A percentile compares a stretch with the other conserved stretches of the same genome.
phyloP scores from a whole-genome alignment of 495 filamentous ascomycete species.

The Neurospora sp. region DNA sequence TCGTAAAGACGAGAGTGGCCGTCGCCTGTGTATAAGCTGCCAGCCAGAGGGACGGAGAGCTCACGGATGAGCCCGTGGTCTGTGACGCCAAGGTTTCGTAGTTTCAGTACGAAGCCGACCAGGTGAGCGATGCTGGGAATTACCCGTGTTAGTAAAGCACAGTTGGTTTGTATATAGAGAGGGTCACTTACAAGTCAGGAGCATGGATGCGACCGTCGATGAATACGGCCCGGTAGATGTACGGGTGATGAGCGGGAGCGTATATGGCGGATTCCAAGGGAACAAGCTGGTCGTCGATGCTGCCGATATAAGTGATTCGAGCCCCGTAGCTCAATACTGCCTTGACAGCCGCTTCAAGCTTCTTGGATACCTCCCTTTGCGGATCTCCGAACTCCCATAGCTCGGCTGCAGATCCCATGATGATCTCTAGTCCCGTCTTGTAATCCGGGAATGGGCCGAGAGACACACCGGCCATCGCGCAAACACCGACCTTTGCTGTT shows the following conservation, averaged over 20 bases:
- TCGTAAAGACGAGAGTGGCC: constrained; percentile 92
- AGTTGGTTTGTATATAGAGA: not conserved
- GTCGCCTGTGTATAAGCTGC: constrained; percentile 83
- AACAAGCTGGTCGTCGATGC: constrained; percentile 94
- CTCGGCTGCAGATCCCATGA: constrained; percentile 82
- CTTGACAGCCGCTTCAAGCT: constrained; percentile 67
- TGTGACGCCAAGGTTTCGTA: constrained; percentile 82
- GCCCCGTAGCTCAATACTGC: constrained; percentile 65
- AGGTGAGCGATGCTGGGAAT: constrained; percentile 64
- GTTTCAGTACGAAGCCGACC: constrained; percentile 84
- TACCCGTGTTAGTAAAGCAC: not conserved
- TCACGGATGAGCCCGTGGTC: constrained; percentile 93
- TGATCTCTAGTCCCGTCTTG: constrained; percentile 59
- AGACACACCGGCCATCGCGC: constrained; percentile 90
- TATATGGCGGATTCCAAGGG: constrained; percentile 88
- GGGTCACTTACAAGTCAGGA: constrained; percentile 63
- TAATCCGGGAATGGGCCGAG: constrained; percentile 85
- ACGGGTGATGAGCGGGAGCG: constrained; percentile 72
- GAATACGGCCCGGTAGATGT: constrained; percentile 88
- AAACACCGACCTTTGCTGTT: constrained; percentile 62
- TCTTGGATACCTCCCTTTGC: constrained; percentile 68
- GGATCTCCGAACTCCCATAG: constrained; percentile 84
- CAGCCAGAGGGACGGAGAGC: constrained; percentile 77
- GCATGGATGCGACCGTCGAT: constrained; percentile 89
- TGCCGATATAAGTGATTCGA: constrained; percentile 75